Evolutionary conservation across 164 flowering plant species (phyloP), one percentile per base, ranked within the genome.

Genomic region (Cinnamomum chago): DNA sequence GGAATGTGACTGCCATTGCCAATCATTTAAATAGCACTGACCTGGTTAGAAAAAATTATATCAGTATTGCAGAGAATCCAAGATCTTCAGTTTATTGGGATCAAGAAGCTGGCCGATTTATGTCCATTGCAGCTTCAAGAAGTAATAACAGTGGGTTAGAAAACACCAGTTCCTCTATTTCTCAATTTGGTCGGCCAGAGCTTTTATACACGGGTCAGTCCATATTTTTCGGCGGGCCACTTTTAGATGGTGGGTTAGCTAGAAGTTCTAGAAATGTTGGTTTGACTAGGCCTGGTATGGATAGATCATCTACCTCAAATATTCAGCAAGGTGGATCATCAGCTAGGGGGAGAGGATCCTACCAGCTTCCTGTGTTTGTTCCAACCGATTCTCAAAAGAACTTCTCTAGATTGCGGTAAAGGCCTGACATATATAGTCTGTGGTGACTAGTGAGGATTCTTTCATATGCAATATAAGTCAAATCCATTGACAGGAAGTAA

Each of bases 181-280:
- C 87, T 18, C 85, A 80, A 76, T 81, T 50, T 60, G 67, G 83
- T 22, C 86, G 87, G 72, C 66, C 90, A 20, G 97, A 91, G 84
- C 89, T 94, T 24, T 67, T 83, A 18, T 90, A 89, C 83, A 83
- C 90, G 0, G 97, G 92, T 50, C 97, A 90, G 55, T 92, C 97
- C 18, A 93, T 95, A 73, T 93, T 93, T 83, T 95, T 88, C 65
- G 94, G 94, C 12, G 97, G 97, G 18, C 98, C 99, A 67, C 86
- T 91, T 2, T 82, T 89, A 67, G 88, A 80, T 69, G 92, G 88
- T 35, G 84, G 79, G 30, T 65, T 27, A 50, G 70, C 12, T 3
- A 81, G 86, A 77, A 84, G 87, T 58, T 47, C 83, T 12, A 82
- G 83, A 75, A 83, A 22, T 72, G 78, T 76, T 1, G 77, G 80